These are phyloP conservation scores for Herpetospermum pedunculosum DNA, from an alignment of 306 rosid species.

Conservation along the genomic window DNA sequence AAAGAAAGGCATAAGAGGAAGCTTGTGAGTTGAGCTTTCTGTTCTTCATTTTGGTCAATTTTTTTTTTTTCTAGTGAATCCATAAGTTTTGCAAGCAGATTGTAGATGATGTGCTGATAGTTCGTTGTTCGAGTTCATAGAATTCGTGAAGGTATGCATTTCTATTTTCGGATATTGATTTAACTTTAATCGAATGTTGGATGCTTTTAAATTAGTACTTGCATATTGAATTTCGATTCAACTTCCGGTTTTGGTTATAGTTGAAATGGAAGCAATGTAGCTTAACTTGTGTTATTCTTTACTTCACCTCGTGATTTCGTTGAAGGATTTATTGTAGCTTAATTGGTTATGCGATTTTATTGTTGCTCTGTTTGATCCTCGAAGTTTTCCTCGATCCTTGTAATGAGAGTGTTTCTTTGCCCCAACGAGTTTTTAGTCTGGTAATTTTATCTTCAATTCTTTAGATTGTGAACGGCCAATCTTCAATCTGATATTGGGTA, in stretches of 20 bases:
- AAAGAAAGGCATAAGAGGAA: not conserved
- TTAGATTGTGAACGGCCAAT: not conserved
- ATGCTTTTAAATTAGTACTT: not conserved
- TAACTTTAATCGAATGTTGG: not conserved
- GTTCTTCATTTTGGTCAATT: not conserved
- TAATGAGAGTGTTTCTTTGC: not conserved
- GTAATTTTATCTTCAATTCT: not conserved
- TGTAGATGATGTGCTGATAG: not conserved
- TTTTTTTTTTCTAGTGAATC: not conserved
- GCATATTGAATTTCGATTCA: not conserved
- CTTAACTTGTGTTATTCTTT: not conserved
- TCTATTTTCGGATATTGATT: not conserved
- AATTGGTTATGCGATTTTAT: not conserved
- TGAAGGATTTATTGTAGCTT: not conserved
- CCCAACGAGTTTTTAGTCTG: not conserved
- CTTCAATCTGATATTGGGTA: not conserved
- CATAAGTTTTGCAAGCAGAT: not conserved
- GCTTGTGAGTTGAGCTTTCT: not conserved
- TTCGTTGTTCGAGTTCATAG: not conserved
- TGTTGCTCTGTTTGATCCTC: not conserved
- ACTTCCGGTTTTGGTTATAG: not conserved
- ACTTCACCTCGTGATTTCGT: not conserved
- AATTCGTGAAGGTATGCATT: not conserved
- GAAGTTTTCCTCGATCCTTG: not conserved
- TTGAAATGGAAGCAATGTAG: not conserved